These are phyloP conservation scores for Inga laurina DNA, from an alignment of 306 rosid genomes.

Conservation along the genomic window DNA sequence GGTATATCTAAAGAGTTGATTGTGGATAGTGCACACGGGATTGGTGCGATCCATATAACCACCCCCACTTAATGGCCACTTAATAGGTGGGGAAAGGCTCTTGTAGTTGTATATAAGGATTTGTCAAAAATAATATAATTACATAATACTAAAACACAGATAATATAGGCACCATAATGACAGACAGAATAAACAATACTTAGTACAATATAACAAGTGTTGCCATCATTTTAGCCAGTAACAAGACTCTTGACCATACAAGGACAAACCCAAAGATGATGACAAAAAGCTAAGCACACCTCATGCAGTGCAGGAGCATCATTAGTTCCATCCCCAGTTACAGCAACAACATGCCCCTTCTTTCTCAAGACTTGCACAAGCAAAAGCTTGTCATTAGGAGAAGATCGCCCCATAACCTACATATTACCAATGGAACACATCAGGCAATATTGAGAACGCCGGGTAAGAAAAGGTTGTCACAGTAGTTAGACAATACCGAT, in stretches of 20 bases:
- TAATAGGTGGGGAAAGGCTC: neutral
- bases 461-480: neutral
- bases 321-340: constrained; percentile 93
- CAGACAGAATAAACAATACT: constrained; percentile 5
- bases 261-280: neutral
- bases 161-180: constrained; percentile 2
- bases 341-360: constrained; percentile 81
- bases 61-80: neutral
- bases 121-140: neutral
- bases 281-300: constrained; percentile 44
- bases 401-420: constrained; percentile 95
- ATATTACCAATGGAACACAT: neutral
- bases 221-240: neutral
- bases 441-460: neutral
- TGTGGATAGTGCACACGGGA: neutral
- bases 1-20: neutral
- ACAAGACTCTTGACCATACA: neutral
- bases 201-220: constrained; percentile 2
- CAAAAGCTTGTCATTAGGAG: constrained; percentile 88
- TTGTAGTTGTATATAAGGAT: neutral
- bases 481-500: constrained; percentile 48
- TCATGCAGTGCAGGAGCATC: constrained; percentile 95
- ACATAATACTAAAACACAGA: neutral
- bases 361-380: constrained; percentile 92
- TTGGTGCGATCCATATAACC: neutral